These are phyloP conservation scores for Phyllachora maydis DNA, from an alignment of 2,329 filamentous ascomycete species.

Conservation along the genomic window DNA sequence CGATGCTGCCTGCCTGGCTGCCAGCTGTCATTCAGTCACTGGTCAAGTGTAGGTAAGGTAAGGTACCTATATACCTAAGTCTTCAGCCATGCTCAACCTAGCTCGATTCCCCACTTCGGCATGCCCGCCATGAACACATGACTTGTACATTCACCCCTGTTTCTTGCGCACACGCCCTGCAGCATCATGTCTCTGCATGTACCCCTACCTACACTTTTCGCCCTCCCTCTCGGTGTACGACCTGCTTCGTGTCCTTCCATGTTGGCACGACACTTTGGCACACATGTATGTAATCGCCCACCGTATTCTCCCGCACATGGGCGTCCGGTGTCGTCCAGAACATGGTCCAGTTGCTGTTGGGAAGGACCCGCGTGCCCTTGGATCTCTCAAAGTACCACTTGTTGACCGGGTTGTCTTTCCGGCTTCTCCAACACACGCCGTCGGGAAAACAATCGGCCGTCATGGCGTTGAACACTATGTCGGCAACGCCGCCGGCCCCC, in stretches of 20 bases:
- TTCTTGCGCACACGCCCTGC: too few relatives aligned
- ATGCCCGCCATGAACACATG: too few relatives aligned
- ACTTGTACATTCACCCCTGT: too few relatives aligned
- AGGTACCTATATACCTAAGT: too few relatives aligned
- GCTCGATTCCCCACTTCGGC: too few relatives aligned
- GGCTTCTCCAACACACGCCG: slow-evolving; percentile 82
- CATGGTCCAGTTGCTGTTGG: slow-evolving; percentile 83
- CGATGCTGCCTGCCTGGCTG: too few relatives aligned
- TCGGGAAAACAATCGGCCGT: slow-evolving; percentile 70
- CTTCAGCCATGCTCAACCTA: too few relatives aligned
- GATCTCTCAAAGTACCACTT: slow-evolving; percentile 98
- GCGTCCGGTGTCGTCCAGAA: slow-evolving; percentile 78
- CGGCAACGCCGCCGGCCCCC: slow-evolving; percentile 79
- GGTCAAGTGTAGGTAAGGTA: too few relatives aligned
- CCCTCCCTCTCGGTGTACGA: slow-evolving; percentile 25
- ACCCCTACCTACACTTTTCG: slow-evolving; percentile 1
- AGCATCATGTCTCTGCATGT: too few relatives aligned
- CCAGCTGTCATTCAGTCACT: too few relatives aligned
- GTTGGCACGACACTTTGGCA: slow-evolving; percentile 43
- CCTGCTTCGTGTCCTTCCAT: slow-evolving; percentile 38
- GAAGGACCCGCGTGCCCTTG: slow-evolving; percentile 62
- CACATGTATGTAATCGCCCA: slow-evolving; percentile 55
- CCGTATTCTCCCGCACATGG: slow-evolving; percentile 28
- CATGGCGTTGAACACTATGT: slow-evolving; percentile 94
- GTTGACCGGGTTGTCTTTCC: slow-evolving; percentile 85